These are phyloP conservation scores for Ganoderma lucidum DNA, from an alignment of 1,284 basidiomycete species.

Conservation along the genomic window DNA sequence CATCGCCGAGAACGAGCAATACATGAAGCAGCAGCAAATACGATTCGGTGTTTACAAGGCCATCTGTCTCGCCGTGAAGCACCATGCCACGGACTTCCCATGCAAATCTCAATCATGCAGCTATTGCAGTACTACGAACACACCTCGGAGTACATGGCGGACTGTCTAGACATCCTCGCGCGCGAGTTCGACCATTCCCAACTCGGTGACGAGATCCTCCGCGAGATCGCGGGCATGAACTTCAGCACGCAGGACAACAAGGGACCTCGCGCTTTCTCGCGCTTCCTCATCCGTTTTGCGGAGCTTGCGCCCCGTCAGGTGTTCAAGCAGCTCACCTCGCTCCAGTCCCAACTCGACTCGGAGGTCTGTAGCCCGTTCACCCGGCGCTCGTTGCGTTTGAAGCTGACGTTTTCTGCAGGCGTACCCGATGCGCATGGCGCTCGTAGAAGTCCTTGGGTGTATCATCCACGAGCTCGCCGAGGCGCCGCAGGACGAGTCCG, in stretches of 20 bases:
- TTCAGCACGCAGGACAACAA: constrained; percentile 90
- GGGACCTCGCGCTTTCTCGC: constrained; percentile 86
- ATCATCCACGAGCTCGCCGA: constrained; percentile 81
- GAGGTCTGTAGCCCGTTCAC: constrained; percentile 64
- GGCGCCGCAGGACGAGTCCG: constrained; percentile 60
- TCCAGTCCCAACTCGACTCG: constrained; percentile 89
- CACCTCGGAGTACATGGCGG: constrained; percentile 93
- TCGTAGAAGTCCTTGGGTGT: constrained; percentile 86
- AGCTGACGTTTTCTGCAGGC: constrained; percentile 56
- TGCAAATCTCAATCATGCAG: constrained; percentile 93
- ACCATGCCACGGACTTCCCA: constrained; percentile 87
- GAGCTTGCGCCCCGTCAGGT: constrained; percentile 89
- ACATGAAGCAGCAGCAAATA: constrained; percentile 85
- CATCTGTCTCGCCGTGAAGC: constrained; percentile 92
- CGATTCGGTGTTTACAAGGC: constrained; percentile 85
- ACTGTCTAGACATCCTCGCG: constrained; percentile 82
- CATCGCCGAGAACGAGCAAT: constrained; percentile 85
- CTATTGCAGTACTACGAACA: constrained; percentile 95
- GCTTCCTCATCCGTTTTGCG: constrained; percentile 85
- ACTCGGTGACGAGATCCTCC: constrained; percentile 89
- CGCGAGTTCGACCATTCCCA: constrained; percentile 92
- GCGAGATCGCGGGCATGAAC: constrained; percentile 82
- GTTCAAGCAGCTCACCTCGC: constrained; percentile 88
- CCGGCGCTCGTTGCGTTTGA: constrained; percentile 5
- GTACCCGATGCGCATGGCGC: constrained; percentile 94